Percentiles rank a stretch among this genome's conserved stretches.
Evolutionary conservation across 2,329 filamentous ascomycete genomes (phyloP).

Genomic region (Paecilomyces formosus): DNA sequence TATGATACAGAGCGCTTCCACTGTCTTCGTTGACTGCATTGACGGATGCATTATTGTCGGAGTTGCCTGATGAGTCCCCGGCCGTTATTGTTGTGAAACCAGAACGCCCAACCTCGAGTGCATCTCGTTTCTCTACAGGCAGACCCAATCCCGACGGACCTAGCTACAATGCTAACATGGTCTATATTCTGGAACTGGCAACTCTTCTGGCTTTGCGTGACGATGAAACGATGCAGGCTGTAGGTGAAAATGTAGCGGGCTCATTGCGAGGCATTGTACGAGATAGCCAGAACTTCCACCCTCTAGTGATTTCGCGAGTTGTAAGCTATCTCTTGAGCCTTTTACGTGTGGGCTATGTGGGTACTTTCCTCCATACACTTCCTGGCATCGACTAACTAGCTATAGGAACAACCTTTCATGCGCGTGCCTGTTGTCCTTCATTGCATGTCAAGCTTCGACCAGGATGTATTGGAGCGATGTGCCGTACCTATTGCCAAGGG

Average conservation of each 20-base stretch:
- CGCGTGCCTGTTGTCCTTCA: slow-evolving; percentile 88
- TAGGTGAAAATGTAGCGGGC: slow-evolving; percentile 75
- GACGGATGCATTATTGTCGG: slow-evolving; percentile 66
- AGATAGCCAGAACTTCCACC: slow-evolving; percentile 70
- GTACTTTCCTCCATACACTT: neutral
- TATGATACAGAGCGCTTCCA: slow-evolving; percentile 50
- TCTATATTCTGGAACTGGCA: slow-evolving; percentile 86
- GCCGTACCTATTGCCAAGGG: slow-evolving; percentile 71
- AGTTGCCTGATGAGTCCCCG: slow-evolving; percentile 80
- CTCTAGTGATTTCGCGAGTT: slow-evolving; percentile 73
- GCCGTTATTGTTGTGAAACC: slow-evolving; percentile 84
- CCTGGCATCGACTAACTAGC: slow-evolving; percentile 15
- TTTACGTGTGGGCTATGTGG: slow-evolving; percentile 73
- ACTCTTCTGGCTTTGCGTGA: slow-evolving; percentile 76
- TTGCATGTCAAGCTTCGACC: slow-evolving; percentile 78
- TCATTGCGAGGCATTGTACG: slow-evolving; percentile 74
- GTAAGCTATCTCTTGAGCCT: slow-evolving; percentile 81
- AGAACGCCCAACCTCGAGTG: slow-evolving; percentile 61
- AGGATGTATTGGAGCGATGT: slow-evolving; percentile 67
- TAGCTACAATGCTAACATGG: slow-evolving; percentile 74
- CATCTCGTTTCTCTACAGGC: slow-evolving; percentile 51
- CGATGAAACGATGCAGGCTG: slow-evolving; percentile 58
- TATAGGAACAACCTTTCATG: slow-evolving; percentile 78
- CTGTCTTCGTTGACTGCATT: slow-evolving; percentile 52
- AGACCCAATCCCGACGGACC: slow-evolving; percentile 51